Conservation (phyloP, 768 basidiomycete species). For the Goffeauzyma gilvescens region DNA sequence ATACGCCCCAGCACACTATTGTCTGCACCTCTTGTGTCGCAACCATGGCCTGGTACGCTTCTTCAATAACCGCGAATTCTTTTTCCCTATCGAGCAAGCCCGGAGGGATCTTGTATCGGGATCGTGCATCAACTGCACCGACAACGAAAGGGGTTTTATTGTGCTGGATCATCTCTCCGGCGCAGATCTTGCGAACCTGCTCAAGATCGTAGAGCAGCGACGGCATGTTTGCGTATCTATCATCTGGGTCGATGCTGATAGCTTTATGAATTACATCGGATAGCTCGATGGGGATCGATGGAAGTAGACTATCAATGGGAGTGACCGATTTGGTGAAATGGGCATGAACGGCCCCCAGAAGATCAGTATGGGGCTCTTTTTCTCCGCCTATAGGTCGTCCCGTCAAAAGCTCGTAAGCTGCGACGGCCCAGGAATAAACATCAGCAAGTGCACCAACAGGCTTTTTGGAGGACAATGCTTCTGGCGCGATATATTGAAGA, state of each 20-base stretch:
- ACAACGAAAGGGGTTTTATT: constrained; percentile 9
- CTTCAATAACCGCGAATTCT: constrained; percentile 2
- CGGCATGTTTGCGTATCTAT: constrained; percentile 19
- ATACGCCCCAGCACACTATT: constrained; percentile 3
- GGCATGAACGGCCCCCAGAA: constrained; percentile 19
- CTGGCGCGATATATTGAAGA: constrained; percentile 20
- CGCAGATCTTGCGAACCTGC: constrained; percentile 11
- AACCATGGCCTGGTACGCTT: constrained; percentile 2
- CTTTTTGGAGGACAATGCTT: constrained; percentile 8
- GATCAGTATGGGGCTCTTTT: constrained; percentile 6
- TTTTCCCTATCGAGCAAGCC: constrained; percentile 3
- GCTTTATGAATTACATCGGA: constrained; percentile 20
- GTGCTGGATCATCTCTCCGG: constrained; percentile 5
- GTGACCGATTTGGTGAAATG: constrained; percentile 10
- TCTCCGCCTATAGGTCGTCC: constrained; percentile 14
- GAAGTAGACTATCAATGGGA: constrained; percentile 3
- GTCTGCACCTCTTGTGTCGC: not conserved
- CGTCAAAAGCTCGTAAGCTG: constrained; percentile 21
- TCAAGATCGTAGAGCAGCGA: constrained; percentile 21
- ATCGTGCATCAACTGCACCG: constrained; percentile 3
- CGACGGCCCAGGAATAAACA: constrained; percentile 21
- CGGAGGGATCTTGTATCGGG: constrained; percentile 1
- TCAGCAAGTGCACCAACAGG: constrained; percentile 9
- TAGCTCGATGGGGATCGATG: constrained; percentile 11
- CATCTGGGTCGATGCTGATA: constrained; percentile 14